These are phyloP conservation scores for Piper betle DNA, from an alignment of 164 flowering plant genomes.

Conservation along the genomic window DNA sequence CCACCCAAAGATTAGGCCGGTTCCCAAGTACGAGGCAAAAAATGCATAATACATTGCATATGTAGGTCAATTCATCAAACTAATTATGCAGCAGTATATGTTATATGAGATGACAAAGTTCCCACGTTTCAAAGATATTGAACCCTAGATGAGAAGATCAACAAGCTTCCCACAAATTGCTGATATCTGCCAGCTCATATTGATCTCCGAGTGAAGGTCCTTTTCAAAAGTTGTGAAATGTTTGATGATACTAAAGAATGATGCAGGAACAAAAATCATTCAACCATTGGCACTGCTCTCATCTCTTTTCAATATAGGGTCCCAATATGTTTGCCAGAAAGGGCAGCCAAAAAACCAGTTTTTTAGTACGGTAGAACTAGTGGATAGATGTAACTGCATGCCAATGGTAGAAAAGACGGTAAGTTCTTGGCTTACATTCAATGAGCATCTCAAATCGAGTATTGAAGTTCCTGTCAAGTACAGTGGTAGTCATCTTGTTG, in stretches of 20 bases:
- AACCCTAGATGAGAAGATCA: not conserved
- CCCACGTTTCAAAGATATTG: not conserved
- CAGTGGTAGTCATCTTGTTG: conserved; percentile 20
- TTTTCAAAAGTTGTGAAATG: not conserved
- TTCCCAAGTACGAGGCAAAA: no score
- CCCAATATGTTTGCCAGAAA: not conserved
- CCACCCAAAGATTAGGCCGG: no score
- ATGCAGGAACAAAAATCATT: no score
- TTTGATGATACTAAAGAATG: not conserved
- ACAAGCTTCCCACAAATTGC: no score
- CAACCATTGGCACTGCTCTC: not conserved
- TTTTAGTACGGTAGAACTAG: not conserved
- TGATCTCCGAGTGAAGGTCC: not conserved
- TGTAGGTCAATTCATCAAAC: no score
- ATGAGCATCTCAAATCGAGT: not conserved
- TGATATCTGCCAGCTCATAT: not conserved
- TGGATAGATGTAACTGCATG: not conserved
- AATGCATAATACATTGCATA: no score
- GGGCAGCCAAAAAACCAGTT: not conserved
- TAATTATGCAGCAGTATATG: no score
- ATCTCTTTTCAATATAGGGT: not conserved
- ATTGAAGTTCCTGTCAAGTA: conserved; percentile 18
- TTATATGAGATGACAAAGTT: no score
- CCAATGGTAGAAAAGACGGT: not conserved
- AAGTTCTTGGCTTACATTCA: not conserved